Base-by-base conservation (phyloP, 257 asterid species). In the Solanum paucissectum region DNA sequence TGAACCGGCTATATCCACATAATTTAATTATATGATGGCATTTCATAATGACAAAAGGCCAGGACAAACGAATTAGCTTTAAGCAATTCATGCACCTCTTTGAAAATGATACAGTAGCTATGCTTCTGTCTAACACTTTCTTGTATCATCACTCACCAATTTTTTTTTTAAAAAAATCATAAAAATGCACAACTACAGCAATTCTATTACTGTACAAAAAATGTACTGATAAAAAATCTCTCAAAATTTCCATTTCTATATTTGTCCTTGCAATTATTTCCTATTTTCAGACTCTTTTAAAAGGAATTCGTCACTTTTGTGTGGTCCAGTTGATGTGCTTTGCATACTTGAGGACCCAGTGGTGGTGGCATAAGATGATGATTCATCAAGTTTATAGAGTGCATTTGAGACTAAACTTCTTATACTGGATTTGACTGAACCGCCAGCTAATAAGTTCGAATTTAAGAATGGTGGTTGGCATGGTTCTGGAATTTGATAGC, bases 391-490 rank as follows among this genome's bases (percentile, higher is more conserved):
- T 64, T 87, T 94, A 79, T 87, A 90, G 14, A 85, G 75, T 2
- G 91, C 81, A 52, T 90, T 90, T 9, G 92, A 89, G 2, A 91
- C 89, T 34, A 87, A 91, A 85, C 94, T 91, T 88, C 92, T 92
- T 12, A 76, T 60, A 89, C 94, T 94, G 10, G 96, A 90, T 74
- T 92, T 88, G 0, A 92, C 86, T 12, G 98, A 88, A 89, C 89
- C 87, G 21, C 87, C 77, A 20, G 93, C 90, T 34, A 93, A 84
- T 36, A 91, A 55, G 20, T 91, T 87, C 2, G 95, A 38, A 90
- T 90, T 95, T 33, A 97, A 42, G 86, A 97, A 97, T 16, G 99
- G 98, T 0, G 99, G 98, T 79, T 95, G 98, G 55, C 90, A 92
- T 29, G 99, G 96, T 49, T 92, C 96, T 1, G 98, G 95, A 58